Base-by-base conservation (phyloP, 2,329 filamentous ascomycete genomes). In the Fusarium lyarnte region DNA sequence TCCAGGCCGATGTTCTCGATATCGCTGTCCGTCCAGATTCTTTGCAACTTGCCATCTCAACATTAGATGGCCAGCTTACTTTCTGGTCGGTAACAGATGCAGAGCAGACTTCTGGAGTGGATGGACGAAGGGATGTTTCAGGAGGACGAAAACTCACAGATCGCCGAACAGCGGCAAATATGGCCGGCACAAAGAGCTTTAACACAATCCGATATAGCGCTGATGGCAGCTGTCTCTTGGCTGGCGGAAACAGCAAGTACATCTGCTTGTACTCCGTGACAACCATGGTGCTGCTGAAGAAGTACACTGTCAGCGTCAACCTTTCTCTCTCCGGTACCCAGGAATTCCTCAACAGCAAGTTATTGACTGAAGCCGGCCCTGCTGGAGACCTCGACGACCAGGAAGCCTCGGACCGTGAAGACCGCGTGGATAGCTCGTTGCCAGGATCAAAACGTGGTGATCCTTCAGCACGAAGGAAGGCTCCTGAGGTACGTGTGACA, bases 231-330 rank as follows among this genome's bases (percentile, higher is more conserved):
- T 98, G 96, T 77, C 86, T 99, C 16, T 86, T 99, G 43, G 96
- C 95, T 2, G 95, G 90, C 52, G 96, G 96, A 36, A 97, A 96
- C 86, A 98, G 94, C 90, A 99, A 99, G 84, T 98, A 97, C 81
- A 98, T 99, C 58, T 98, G 96, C 80, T 83, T 99, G 64, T 99
- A 99, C 83, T 95, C 97, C n/a, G 94, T 97, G 36, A 91, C 91
- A 64, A 97, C 95, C 2, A 94, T 96, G 81, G 94, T 96, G 2
- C 85, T 99, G 16, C 86, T 98, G 62, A 97, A 97, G 81, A 98
- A 98, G 80, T 99, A 93, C 79, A 98, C 95, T 4, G 95, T 98
- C 77, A 97, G 94, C 76, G 90, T 97, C 78, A 99, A 99, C 81
- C 86, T 98, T n/a, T 97, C 95, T 4, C 86, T 99, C 6, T 95